Base-by-base conservation (phyloP, 2,329 filamentous ascomycete genomes). In the Phaeosphaeriaceae sp. region DNA sequence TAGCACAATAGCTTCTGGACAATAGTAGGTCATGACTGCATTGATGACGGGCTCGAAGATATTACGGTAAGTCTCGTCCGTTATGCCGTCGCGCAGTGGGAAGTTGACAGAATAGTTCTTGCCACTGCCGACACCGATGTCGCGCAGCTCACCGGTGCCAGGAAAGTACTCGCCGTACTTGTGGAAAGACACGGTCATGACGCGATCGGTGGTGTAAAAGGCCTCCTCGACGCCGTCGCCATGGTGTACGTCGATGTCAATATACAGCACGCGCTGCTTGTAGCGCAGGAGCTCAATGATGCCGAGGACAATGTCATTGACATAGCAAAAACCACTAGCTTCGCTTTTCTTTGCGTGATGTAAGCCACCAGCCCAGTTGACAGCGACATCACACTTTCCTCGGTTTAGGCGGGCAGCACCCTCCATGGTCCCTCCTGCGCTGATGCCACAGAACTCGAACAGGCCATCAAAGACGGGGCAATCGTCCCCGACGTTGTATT, bases 281-380 rank as follows among this genome's bases (percentile, higher is more conserved):
- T 87, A 84, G 32, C 90, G 87, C 7, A 97, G 81, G 13, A 99
- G 84, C 73, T 97, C 89, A 35, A 97, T 82, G 64, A 97, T 94
- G 34, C 89, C 91, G 38, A 99, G 83, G 52, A 97, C 94, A 66
- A 97, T 97, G 76, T 99, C 77, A 74, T 99, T 99, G 77, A 97
- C 92, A 76, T 99, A 99, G 78, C 94, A 99, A 76, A 99, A 99
- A 2, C 94, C 94, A 18, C 89, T 93, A 1, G 94, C 93, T 76
- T 96, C 92, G 50, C 88, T 85, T 71, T 93, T 94, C 75, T 97
- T 97, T 39, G 94, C 94, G 70, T 99, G 94, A 74, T 99, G 94
- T 36, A 99, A 83, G 9, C 94, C 94, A 29, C 94, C 94, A 12
- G 92, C 93, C 94, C 78, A 81, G 63, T 81, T 81, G 49, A 81